Evolutionary conservation across 768 basidiomycete species (phyloP).

Genomic region (Coprinopsis cinerea): DNA sequence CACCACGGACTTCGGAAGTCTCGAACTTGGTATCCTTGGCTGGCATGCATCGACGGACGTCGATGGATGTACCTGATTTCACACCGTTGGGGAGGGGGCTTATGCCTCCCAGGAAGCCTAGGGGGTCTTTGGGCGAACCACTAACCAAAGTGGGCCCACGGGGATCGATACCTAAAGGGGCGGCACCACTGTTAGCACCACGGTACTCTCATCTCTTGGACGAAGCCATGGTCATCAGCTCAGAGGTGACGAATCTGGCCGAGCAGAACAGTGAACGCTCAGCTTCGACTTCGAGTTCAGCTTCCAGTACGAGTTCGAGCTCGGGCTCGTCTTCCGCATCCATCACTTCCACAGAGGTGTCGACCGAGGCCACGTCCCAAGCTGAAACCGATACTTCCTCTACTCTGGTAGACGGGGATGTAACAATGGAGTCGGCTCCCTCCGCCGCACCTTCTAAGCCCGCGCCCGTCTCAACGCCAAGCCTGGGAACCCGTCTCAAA

Average conservation of each 20-base stretch:
- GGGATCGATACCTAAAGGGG: slow-evolving; percentile 23
- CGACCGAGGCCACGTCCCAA: not conserved
- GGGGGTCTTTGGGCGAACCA: slow-evolving; percentile 19
- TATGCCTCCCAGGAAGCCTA: slow-evolving; percentile 20
- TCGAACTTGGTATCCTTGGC: slow-evolving; percentile 4
- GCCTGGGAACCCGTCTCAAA: slow-evolving; percentile 47
- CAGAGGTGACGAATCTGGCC: slow-evolving; percentile 11
- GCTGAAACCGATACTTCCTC: not conserved
- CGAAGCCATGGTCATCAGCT: slow-evolving; percentile 41
- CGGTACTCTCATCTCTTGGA: slow-evolving; percentile 54
- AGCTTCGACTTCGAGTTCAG: not conserved
- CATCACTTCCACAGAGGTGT: not conserved
- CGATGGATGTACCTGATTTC: slow-evolving; percentile 47
- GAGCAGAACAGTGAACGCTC: slow-evolving; percentile 2
- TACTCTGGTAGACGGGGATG: not conserved
- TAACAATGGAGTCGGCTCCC: not conserved
- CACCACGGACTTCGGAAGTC: slow-evolving; percentile 23
- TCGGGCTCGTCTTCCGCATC: not conserved
- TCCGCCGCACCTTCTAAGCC: not conserved
- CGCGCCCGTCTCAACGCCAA: slow-evolving; percentile 16
- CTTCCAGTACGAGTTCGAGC: not conserved
- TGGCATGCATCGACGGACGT: slow-evolving; percentile 14
- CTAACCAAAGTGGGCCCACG: not conserved
- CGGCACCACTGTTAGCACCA: slow-evolving; percentile 42
- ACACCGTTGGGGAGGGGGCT: slow-evolving; percentile 36